Conservation (phyloP, 2,329 filamentous ascomycete species). For the Ploettnerulaceae sp. region DNA sequence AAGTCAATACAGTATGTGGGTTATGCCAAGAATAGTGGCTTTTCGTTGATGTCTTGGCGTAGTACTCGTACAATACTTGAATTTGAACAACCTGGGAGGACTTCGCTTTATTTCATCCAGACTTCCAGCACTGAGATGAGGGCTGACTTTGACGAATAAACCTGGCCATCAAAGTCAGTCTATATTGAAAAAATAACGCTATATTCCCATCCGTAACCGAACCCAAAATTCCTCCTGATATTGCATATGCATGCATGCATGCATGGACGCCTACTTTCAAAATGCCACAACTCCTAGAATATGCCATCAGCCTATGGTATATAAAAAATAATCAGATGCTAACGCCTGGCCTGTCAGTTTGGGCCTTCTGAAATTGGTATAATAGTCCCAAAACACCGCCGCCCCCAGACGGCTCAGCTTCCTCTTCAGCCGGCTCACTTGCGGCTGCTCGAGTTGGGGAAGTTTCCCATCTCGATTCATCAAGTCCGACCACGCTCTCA, state of each 20-base stretch:
- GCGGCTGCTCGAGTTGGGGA: constrained; percentile 31
- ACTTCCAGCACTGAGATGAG: too few relatives aligned
- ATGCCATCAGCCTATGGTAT: not conserved
- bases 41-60: too few relatives aligned
- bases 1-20: too few relatives aligned
- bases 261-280: too few relatives aligned
- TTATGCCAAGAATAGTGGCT: too few relatives aligned
- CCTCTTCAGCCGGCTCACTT: constrained; percentile 40
- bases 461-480: constrained; percentile 44
- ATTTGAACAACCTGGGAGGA: too few relatives aligned
- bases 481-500: constrained; percentile 29
- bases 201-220: not conserved
- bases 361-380: constrained; percentile 62
- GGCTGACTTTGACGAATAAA: too few relatives aligned
- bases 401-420: constrained; percentile 42
- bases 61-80: too few relatives aligned
- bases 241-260: not conserved
- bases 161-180: too few relatives aligned
- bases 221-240: not conserved
- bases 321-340: not conserved
- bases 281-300: not conserved
- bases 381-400: constrained; percentile 60
- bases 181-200: too few relatives aligned
- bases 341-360: constrained; percentile 39
- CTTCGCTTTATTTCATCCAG: too few relatives aligned